Percentiles rank a stretch among this genome's conserved stretches.
Evolutionary conservation across 2,329 filamentous ascomycete genomes (phyloP).

Genomic region (Onygenales sp.): DNA sequence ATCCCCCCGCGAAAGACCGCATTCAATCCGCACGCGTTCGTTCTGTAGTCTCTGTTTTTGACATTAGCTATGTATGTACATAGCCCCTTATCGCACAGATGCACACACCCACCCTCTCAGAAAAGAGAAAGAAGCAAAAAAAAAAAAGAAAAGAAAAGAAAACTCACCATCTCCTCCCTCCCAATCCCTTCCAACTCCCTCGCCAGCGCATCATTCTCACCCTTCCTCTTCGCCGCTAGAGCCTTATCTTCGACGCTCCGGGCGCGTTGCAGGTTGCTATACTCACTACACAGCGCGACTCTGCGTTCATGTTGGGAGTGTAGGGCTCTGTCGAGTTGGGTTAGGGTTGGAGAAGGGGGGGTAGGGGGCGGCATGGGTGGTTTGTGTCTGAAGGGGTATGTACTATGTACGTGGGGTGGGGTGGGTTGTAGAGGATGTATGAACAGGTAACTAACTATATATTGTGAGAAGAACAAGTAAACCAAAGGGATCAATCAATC

Average conservation of each 20-base stretch:
- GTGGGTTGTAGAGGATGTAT: too few species aligned
- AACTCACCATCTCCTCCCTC: constrained; percentile 30
- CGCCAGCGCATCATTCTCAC: constrained; percentile 32
- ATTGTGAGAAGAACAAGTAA: too few species aligned
- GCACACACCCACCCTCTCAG: too few species aligned
- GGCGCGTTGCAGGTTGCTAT: constrained; percentile 22
- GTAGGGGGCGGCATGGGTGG: not conserved
- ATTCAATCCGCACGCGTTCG: not conserved
- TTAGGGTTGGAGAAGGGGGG: not conserved
- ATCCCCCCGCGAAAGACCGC: not conserved
- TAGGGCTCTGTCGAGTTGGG: too few species aligned
- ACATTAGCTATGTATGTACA: too few species aligned
- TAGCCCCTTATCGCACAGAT: too few species aligned
- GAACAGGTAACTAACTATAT: too few species aligned
- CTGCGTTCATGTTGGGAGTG: not conserved
- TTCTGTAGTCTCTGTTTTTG: not conserved
- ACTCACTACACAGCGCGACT: constrained; percentile 6
- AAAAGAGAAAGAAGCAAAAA: not conserved
- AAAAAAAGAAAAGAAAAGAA: not conserved
- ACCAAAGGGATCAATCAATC: too few species aligned
- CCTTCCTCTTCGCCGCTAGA: constrained; percentile 23
- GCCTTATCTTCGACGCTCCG: not conserved
- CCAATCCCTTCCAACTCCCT: constrained; percentile 30
- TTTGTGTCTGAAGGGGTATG: not conserved
- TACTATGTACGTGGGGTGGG: too few species aligned